Base-by-base conservation (phyloP, 129 eudicot species). In the Escallonia rubra region DNA sequence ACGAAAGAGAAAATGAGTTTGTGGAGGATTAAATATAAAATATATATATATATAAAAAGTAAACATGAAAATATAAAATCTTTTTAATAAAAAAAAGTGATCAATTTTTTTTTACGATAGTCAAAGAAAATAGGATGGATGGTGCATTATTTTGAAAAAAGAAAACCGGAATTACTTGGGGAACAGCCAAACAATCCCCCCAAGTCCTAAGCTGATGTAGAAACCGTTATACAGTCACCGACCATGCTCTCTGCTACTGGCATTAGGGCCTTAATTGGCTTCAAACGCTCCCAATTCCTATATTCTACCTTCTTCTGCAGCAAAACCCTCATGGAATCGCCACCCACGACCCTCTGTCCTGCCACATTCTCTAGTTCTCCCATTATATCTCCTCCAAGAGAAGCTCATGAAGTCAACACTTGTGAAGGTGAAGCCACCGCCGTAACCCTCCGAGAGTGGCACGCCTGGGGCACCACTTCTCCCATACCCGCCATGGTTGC, bases 381-480 rank as follows among this genome's bases (percentile, higher is more conserved):
- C 45, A 61, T 46, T 38, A 65, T 54, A 10, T 71, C 82, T 5
- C 40, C 71, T 51, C 64, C 68, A 23, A 43, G 7, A 15, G 70
- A 75, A 68, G 50, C 72, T 43, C 53, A 45, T 2, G 13, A 49
- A 12, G 64, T 34, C 8, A 15, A 61, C 38, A 76, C 42, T 8
- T 60, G 10, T 39, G 84, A 61, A 67, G 34, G 34, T 59, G 77
- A 59, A 52, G 50, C 14, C 4, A 13, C 80, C 48, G 12, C 67
- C 13, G 50, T 93, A 41, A 81, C 88, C 78, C 73, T 80, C 39
- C 78, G 80, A 59, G 99, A 93, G 79, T 93, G 96, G 99, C 95
- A 87, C 73, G 76, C 79, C 3, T 93, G 99, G 96, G 99, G 96
- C 57, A 82, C 96, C 44, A 43, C 63, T 53, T 86, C 99, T 6